phyloP scores from a whole-genome alignment of 2,329 filamentous ascomycete genomes.

The Talaromyces amestolkiae region DNA sequence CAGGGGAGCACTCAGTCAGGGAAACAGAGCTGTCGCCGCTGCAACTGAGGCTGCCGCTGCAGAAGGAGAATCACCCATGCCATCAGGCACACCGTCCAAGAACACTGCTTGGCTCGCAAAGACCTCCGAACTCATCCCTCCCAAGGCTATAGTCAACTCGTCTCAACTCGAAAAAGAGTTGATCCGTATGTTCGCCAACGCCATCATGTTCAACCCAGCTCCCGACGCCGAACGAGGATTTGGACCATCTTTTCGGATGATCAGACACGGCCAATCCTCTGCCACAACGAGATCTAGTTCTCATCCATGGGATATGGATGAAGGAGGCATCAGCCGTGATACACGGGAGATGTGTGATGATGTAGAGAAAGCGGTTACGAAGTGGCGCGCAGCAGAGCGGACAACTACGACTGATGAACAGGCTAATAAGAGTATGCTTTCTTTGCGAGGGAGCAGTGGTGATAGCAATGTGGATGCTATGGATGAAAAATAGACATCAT shows the following conservation, averaged over 20 bases:
- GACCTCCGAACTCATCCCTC: slow-evolving; percentile 74
- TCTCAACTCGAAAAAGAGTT: slow-evolving; percentile 89
- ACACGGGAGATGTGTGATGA: slow-evolving; percentile 86
- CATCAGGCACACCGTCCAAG: slow-evolving; percentile 37
- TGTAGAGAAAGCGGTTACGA: slow-evolving; percentile 73
- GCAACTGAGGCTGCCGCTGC: slow-evolving; percentile 58
- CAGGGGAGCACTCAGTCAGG: slow-evolving; percentile 63
- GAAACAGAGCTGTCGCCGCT: slow-evolving; percentile 44
- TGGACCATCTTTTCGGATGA: slow-evolving; percentile 58
- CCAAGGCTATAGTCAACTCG: slow-evolving; percentile 88
- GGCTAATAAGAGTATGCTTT: slow-evolving; percentile 37
- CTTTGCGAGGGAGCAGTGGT: slow-evolving; percentile 38
- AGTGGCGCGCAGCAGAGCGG: slow-evolving; percentile 70
- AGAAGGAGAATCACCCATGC: slow-evolving; percentile 53
- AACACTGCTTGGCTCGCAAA: slow-evolving; percentile 49
- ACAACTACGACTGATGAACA: slow-evolving; percentile 36
- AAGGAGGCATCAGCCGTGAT: slow-evolving; percentile 84
- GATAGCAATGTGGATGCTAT: slow-evolving; percentile 38
- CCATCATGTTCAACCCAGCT: slow-evolving; percentile 96
- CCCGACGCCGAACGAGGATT: slow-evolving; percentile 69
- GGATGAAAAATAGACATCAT: slow-evolving; percentile 32
- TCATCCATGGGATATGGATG: slow-evolving; percentile 66
- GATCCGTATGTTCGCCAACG: slow-evolving; percentile 95
- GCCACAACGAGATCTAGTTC: slow-evolving; percentile 31
- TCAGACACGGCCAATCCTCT: slow-evolving; percentile 38